Evolutionary conservation across 441 rosid species (phyloP).

Genomic region (Omphalea diandra): DNA sequence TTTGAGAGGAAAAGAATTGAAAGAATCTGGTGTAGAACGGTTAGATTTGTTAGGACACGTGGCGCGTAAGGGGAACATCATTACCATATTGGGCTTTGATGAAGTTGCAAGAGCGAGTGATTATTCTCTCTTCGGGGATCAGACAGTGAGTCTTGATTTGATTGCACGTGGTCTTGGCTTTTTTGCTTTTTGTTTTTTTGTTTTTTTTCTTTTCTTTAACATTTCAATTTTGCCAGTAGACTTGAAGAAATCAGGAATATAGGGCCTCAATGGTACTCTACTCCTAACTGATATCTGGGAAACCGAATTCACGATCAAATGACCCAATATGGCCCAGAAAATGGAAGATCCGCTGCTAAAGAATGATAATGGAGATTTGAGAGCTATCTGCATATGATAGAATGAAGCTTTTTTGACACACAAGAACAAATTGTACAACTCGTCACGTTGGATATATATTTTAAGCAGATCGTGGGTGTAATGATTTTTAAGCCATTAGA

Average conservation of each 20-base stretch:
- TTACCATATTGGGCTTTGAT: too few species aligned
- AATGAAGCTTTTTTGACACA: too few species aligned
- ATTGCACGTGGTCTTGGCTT: neutral
- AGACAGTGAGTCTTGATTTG: neutral
- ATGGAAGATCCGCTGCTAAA: neutral
- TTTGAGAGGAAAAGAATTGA: neutral
- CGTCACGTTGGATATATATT: too few species aligned
- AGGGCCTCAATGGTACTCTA: neutral
- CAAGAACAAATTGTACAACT: too few species aligned
- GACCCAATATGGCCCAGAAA: neutral
- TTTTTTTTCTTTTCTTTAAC: too few species aligned
- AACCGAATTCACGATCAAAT: neutral
- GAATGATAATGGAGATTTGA: neutral
- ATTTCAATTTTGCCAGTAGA: neutral
- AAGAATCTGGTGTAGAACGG: neutral
- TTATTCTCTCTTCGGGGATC: neutral
- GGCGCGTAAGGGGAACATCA: neutral
- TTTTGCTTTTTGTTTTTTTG: neutral
- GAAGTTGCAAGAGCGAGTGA: slow-evolving; percentile 2
- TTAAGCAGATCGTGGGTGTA: too few species aligned
- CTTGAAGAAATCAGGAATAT: neutral
- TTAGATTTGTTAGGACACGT: neutral
- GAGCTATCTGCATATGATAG: neutral
- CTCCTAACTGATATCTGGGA: neutral
- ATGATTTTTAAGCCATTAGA: too few species aligned